Conservation (phyloP, 2,329 filamentous ascomycete species). For the Phoma sp. region DNA sequence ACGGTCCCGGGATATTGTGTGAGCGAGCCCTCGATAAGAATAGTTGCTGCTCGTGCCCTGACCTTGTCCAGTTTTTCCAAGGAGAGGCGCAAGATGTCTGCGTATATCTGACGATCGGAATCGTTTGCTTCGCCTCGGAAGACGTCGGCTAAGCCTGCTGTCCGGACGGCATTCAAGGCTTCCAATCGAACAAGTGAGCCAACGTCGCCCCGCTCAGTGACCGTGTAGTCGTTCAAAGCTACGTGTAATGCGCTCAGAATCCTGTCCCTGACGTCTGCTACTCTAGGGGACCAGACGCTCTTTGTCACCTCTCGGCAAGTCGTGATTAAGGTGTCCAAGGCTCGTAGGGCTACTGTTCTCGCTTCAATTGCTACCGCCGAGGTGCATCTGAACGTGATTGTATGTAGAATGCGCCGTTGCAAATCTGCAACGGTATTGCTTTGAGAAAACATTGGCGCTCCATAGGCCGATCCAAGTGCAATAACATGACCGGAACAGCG, state of each 20-base stretch:
- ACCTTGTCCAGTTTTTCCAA: slow-evolving; percentile 92
- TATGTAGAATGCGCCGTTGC: slow-evolving; percentile 39
- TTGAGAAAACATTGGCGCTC: slow-evolving; percentile 16
- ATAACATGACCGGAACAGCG: slow-evolving; percentile 53
- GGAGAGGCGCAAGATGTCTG: slow-evolving; percentile 69
- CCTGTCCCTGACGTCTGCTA: slow-evolving; percentile 26
- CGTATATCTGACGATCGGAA: slow-evolving; percentile 31
- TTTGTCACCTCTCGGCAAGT: slow-evolving; percentile 8
- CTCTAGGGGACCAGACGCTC: slow-evolving; percentile 2
- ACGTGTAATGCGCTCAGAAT: slow-evolving; percentile 42
- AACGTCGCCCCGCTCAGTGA: slow-evolving; percentile 85
- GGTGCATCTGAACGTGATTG: slow-evolving; percentile 47
- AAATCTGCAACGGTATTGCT: slow-evolving; percentile 7
- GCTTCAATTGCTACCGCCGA: slow-evolving; percentile 51
- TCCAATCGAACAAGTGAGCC: slow-evolving; percentile 85
- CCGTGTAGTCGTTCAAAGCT: slow-evolving; percentile 86
- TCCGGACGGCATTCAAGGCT: slow-evolving; percentile 72
- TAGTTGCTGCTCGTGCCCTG: slow-evolving; percentile 53
- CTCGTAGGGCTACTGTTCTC: slow-evolving; percentile 51
- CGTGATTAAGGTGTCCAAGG: slow-evolving; percentile 46
- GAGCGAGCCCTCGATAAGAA: slow-evolving; percentile 17
- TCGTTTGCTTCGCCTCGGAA: slow-evolving; percentile 21
- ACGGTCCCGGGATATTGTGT: slow-evolving; percentile 13
- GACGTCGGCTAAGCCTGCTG: slow-evolving; percentile 37
- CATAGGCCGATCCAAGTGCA: slow-evolving; percentile 51